Conservation (phyloP, 805 yeast genomes). For the Metschnikowia amazonensis region DNA sequence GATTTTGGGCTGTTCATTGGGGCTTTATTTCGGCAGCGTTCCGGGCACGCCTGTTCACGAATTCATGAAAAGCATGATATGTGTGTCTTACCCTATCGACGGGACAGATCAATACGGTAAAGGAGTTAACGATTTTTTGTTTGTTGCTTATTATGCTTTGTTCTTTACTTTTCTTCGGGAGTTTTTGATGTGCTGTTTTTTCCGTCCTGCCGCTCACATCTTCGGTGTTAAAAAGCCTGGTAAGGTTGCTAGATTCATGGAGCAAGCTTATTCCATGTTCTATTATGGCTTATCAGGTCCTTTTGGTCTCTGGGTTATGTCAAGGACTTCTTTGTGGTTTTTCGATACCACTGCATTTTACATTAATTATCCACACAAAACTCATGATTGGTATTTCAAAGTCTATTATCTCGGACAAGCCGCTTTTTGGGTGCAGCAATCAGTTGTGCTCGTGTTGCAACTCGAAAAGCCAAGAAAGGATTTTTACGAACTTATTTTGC, state of each 20-base stretch:
- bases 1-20: slow-evolving; percentile 39
- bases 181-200: slow-evolving; percentile 77
- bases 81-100: slow-evolving; percentile 59
- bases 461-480: slow-evolving; percentile 96
- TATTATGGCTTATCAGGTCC: slow-evolving; percentile 84
- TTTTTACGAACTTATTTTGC: slow-evolving; percentile 83
- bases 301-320: slow-evolving; percentile 85
- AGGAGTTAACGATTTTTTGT: slow-evolving; percentile 77
- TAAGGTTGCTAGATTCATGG: slow-evolving; percentile 80
- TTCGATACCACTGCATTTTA: slow-evolving; percentile 84
- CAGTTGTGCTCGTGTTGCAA: slow-evolving; percentile 74
- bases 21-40: slow-evolving; percentile 51
- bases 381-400: slow-evolving; percentile 68
- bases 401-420: slow-evolving; percentile 87
- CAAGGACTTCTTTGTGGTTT: slow-evolving; percentile 76
- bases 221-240: slow-evolving; percentile 50
- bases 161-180: slow-evolving; percentile 90
- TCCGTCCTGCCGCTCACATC: slow-evolving; percentile 63
- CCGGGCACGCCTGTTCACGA: slow-evolving; percentile 58
- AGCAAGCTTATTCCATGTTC: slow-evolving; percentile 80
- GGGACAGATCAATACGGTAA: slow-evolving; percentile 76
- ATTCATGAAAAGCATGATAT: slow-evolving; percentile 54
- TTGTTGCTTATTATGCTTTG: slow-evolving; percentile 75
- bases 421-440: slow-evolving; percentile 96
- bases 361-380: slow-evolving; percentile 74